Evolutionary conservation across 139 green algal genomes (phyloP), one percentile per base, ranked within the genome.

Genomic region (Ostreobium quekettii): DNA sequence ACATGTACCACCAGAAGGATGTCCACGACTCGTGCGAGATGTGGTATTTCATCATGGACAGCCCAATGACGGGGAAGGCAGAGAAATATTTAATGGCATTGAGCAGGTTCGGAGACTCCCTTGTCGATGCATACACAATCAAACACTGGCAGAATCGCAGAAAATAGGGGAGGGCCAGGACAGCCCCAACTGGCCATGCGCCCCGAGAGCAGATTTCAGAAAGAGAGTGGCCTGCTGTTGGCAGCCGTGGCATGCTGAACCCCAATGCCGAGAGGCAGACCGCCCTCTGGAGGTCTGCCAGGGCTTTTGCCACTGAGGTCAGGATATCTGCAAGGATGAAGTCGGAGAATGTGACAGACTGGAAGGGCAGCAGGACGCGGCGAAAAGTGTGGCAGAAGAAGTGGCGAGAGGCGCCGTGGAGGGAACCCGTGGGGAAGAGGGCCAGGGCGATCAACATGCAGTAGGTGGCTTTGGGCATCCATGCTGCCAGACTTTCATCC

Each of bases 81-180:
- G 89, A 95, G 5, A 71, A 76, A 73, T 99, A 99, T 81, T 98
- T 98, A 57, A 93, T 31, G 0, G 93, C 92, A 79, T 97, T 96
- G 61, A 81, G 85, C 1, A 95, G 64, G 67, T 89, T 76, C 26
- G 47, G 47, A 26, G 19, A 26, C 19, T 81, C 79, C 29, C 83
- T 79, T 3, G 82, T 90, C 66, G 85, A 74, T 2, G 48, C 35
- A 70, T 90, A 86, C 2, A 95, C 83, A 0, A 86, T 82, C 2
- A 98, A 39, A 81, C 93, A 98, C 76, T 98, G 93, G 24, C 86
- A 71, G 30, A 98, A 79, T 47, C 93, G 86, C 53, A 89, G 86
- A 22, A 80, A 42, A 76, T 90, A 97, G 2, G 93, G 93, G 60
- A 90, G 63, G 15, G 78, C 79, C 32, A 96, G 71, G 8, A 83